Evolutionary conservation across 805 yeast genomes (phyloP).

Genomic region (Martiniozyma abietophila): DNA sequence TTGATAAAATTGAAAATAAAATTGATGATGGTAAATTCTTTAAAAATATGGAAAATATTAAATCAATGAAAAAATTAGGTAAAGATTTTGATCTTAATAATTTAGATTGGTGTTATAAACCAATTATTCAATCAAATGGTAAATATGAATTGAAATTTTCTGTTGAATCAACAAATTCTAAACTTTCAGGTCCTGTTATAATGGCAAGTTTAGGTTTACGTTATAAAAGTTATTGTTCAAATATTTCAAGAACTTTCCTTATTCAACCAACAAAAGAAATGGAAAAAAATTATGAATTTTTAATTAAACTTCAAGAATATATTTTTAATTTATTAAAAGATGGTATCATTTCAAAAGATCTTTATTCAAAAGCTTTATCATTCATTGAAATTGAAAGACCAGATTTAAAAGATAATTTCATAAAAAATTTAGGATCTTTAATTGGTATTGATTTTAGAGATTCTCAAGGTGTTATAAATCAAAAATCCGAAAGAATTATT

Average conservation of each 20-base stretch:
- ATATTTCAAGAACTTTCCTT: slow-evolving; percentile 77
- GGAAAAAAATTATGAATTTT: slow-evolving; percentile 70
- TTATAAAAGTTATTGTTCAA: slow-evolving; percentile 83
- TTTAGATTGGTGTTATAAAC: slow-evolving; percentile 90
- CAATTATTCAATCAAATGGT: slow-evolving; percentile 84
- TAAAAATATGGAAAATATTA: slow-evolving; percentile 36
- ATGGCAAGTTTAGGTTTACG: slow-evolving; percentile 78
- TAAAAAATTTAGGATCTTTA: slow-evolving; percentile 79
- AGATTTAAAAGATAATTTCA: slow-evolving; percentile 52
- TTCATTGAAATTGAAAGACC: slow-evolving; percentile 56
- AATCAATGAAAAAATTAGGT: slow-evolving; percentile 44
- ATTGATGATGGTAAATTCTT: slow-evolving; percentile 73
- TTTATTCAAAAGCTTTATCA: slow-evolving; percentile 55
- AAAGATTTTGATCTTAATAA: slow-evolving; percentile 65
- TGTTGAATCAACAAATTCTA: slow-evolving; percentile 62
- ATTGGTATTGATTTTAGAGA: slow-evolving; percentile 89
- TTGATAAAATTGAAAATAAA: slow-evolving; percentile 70
- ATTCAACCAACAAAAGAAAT: slow-evolving; percentile 80
- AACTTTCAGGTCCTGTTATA: slow-evolving; percentile 68
- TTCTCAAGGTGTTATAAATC: slow-evolving; percentile 59
- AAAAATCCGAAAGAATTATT: slow-evolving; percentile 59
- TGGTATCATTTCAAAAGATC: slow-evolving; percentile 57
- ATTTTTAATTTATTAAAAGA: slow-evolving; percentile 53
- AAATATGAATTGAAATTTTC: slow-evolving; percentile 76
- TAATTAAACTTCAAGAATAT: slow-evolving; percentile 59